phyloP scores from a whole-genome alignment of 139 green algal species.

The Chlamydomonas sphaeroides region DNA sequence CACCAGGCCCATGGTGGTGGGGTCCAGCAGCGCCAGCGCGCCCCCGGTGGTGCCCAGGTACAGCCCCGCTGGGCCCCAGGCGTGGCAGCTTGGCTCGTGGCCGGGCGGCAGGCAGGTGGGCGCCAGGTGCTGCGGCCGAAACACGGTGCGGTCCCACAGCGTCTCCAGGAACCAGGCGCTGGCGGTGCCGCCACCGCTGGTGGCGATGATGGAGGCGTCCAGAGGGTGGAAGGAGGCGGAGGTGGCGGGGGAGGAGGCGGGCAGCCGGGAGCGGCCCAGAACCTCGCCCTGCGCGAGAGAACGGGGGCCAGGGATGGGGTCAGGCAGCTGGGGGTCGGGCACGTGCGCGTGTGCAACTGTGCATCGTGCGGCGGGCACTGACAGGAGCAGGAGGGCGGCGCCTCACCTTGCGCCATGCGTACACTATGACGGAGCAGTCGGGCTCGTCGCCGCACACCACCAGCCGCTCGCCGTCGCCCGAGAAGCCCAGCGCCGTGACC shows the following conservation, averaged over 20 bases:
- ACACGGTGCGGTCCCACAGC: constrained; percentile 44
- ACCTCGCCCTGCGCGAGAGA: constrained; percentile 25
- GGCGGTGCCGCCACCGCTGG: constrained; percentile 13
- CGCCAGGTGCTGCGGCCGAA: not conserved
- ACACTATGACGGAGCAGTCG: constrained; percentile 37
- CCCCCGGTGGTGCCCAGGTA: constrained; percentile 41
- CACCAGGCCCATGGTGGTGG: constrained; percentile 19
- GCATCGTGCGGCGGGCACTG: too few relatives aligned
- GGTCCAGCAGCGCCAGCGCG: constrained; percentile 37
- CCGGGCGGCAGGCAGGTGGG: not conserved
- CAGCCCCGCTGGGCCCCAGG: constrained; percentile 39
- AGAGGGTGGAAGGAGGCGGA: constrained; percentile 48
- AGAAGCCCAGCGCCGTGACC: constrained; percentile 44
- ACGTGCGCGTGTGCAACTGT: too few relatives aligned
- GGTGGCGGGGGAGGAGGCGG: constrained; percentile 11
- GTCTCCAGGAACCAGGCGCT: constrained; percentile 41
- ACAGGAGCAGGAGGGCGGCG: too few relatives aligned
- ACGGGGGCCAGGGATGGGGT: too few relatives aligned
- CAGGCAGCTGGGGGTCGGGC: too few relatives aligned
- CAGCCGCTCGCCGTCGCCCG: constrained; percentile 45
- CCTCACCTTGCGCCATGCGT: constrained; percentile 45
- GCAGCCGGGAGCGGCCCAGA: constrained; percentile 19
- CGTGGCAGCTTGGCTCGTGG: constrained; percentile 22
- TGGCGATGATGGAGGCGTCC: constrained; percentile 32
- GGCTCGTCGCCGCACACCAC: constrained; percentile 50